A percentile compares a stretch with the other conserved stretches of the same genome.
These are phyloP conservation scores for Fomitiporia mediterranea DNA, from an alignment of 1,284 basidiomycete genomes.

Conservation along the genomic window DNA sequence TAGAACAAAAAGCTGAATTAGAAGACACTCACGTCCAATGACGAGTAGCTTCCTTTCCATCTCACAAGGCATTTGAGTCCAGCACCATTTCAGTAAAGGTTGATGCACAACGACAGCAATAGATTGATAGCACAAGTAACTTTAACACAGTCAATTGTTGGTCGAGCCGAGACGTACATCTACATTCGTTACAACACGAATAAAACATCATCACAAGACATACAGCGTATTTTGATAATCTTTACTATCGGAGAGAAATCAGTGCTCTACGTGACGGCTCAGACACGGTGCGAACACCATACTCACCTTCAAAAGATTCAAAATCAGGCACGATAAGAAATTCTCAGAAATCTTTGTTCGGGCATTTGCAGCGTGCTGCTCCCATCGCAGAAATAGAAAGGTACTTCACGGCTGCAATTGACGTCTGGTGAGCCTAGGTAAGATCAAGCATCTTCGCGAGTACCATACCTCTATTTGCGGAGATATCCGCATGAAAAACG, in stretches of 20 bases:
- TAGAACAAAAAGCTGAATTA: not conserved
- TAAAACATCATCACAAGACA: not conserved
- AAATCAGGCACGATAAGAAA: slow-evolving; percentile 1
- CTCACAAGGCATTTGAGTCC: not conserved
- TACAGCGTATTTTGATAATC: not conserved
- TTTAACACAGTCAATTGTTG: not conserved
- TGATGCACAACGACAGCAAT: not conserved
- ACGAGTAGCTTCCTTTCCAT: not conserved
- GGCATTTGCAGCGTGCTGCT: not conserved
- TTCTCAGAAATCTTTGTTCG: not conserved
- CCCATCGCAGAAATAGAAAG: not conserved
- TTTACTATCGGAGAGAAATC: no score
- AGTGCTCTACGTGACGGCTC: no score
- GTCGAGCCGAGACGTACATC: not conserved
- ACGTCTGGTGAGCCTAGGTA: not conserved
- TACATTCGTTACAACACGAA: not conserved
- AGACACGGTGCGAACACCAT: no score
- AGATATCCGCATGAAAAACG: not conserved
- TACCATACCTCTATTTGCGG: slow-evolving; percentile 5
- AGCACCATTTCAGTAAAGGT: not conserved
- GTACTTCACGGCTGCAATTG: not conserved
- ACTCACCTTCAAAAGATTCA: slow-evolving; percentile 10
- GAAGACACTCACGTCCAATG: not conserved
- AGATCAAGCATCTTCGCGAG: not conserved
- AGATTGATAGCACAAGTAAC: not conserved